phyloP scores from a whole-genome alignment of 768 basidiomycete genomes.

The Vararia minispora region DNA sequence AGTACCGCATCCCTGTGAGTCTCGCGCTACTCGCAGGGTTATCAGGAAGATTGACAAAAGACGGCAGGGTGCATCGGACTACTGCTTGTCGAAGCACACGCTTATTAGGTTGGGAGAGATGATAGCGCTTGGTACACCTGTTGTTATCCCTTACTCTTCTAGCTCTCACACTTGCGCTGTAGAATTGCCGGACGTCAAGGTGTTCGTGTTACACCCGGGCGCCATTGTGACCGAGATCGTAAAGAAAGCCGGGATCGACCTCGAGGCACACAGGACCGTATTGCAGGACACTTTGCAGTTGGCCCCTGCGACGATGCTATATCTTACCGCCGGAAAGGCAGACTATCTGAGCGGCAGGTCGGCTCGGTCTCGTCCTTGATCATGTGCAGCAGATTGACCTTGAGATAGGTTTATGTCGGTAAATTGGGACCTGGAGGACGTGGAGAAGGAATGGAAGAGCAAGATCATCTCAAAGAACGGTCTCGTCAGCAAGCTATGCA shows the following conservation, averaged over 20 bases:
- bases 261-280: not conserved
- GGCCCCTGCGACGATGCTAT: conserved; percentile 9
- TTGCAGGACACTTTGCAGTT: not conserved
- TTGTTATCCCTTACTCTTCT: not conserved
- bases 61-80: not conserved
- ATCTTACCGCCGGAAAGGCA: conserved; percentile 11
- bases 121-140: not conserved
- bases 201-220: not conserved
- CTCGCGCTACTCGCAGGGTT: too few relatives aligned
- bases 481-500: conserved; percentile 3
- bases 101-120: not conserved
- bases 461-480: conserved; percentile 1
- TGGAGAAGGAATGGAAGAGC: not conserved
- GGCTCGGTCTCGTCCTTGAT: too few relatives aligned
- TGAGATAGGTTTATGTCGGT: conserved; percentile 1
- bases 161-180: not conserved
- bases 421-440: conserved; percentile 1
- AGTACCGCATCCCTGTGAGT: not conserved
- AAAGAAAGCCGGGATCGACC: not conserved
- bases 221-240: not conserved
- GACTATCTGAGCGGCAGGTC: conserved; percentile 14
- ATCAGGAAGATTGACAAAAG: too few relatives aligned
- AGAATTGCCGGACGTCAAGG: not conserved
- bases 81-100: conserved; percentile 1
- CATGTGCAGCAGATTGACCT: too few relatives aligned